Conservation (phyloP, 805 yeast genomes). For the Starmerella etchellsii region DNA sequence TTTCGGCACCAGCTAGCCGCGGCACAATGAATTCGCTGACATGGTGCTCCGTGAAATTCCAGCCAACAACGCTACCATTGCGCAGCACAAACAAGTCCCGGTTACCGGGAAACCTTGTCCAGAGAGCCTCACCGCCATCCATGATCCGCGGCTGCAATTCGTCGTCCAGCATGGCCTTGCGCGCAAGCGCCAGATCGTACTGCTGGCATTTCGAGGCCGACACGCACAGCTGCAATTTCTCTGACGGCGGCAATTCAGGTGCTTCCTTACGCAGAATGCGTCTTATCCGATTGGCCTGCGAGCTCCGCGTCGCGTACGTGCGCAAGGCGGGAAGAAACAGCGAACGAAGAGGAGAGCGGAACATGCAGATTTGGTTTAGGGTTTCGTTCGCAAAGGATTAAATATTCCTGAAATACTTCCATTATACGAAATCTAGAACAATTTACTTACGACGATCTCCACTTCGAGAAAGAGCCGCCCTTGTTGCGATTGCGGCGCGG, state of each 20-base stretch:
- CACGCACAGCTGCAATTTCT: conserved; percentile 36
- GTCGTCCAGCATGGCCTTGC: conserved; percentile 29
- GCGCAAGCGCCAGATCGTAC: conserved; percentile 44
- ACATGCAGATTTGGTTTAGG: too few relatives aligned
- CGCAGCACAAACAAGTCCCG: conserved; percentile 49
- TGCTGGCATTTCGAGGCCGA: conserved; percentile 61
- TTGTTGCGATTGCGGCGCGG: conserved; percentile 16
- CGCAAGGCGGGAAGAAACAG: not conserved
- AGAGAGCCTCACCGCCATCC: conserved; percentile 36
- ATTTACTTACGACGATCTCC: conserved; percentile 13
- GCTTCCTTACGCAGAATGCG: conserved; percentile 14
- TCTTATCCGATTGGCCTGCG: conserved; percentile 17
- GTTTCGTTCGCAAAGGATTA: too few relatives aligned
- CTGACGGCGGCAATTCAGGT: conserved; percentile 11
- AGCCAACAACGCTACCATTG: conserved; percentile 70
- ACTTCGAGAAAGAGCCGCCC: conserved; percentile 19
- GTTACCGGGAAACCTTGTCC: conserved; percentile 44
- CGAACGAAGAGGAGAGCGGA: too few relatives aligned
- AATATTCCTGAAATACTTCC: too few relatives aligned
- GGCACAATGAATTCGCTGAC: conserved; percentile 34
- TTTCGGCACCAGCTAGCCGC: conserved; percentile 36
- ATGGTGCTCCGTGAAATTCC: conserved; percentile 59
- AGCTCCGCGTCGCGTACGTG: conserved; percentile 9
- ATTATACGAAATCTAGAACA: too few relatives aligned
- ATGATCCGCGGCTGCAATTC: conserved; percentile 31